Base-by-base conservation (phyloP, 2,329 filamentous ascomycete species). In the Massarina eburnea region DNA sequence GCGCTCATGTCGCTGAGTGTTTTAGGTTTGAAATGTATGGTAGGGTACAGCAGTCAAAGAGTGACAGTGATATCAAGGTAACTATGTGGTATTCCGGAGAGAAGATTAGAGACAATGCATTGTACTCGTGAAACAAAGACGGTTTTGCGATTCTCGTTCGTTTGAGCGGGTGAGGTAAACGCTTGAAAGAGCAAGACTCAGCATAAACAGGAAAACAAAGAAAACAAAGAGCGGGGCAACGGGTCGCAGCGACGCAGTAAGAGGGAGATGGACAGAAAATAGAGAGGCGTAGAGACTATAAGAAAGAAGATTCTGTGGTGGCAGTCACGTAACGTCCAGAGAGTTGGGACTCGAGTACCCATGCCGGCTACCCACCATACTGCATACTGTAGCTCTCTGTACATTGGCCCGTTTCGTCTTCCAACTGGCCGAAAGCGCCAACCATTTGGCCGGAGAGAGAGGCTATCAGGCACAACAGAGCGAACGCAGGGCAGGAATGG, bases 111-210 rank as follows among this genome's bases (percentile, higher is more conserved):
- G 27, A 62, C 52, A 61, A 59, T 54, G 57, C 52, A 54, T 61
- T 64, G 57, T 64, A 43, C 39, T 57, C 36, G 42, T 59, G 59
- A 64, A 65, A 64, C 56, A 52, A 58, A 53, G 49, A 49, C 34
- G 29, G 62, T 62, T 43, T 57, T 58, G 60, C 54, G 56, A 12
- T 10, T 51, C 53, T 51, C 56, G 49, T 59, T 43, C 27, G 18
- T 30, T 45, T 46, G 43, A 42, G 30, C 42, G 22, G 21, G 12
- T 43, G 32, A 55, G 46, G 33, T 41, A 39, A 39, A 48, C 10
- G 18, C 10, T 3, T 30, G n/a, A 44, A 32, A 38, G 27, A 33
- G 39, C 15, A 26, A 39, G 30, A 30, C 21, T 17, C 18, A 12
- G 21, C 18, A 20, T 8, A 8, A n/a, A 44, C 38, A 39, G 45